Conservation (phyloP, 1,139 yeast genomes). For the Taphrina wiesneri region DNA sequence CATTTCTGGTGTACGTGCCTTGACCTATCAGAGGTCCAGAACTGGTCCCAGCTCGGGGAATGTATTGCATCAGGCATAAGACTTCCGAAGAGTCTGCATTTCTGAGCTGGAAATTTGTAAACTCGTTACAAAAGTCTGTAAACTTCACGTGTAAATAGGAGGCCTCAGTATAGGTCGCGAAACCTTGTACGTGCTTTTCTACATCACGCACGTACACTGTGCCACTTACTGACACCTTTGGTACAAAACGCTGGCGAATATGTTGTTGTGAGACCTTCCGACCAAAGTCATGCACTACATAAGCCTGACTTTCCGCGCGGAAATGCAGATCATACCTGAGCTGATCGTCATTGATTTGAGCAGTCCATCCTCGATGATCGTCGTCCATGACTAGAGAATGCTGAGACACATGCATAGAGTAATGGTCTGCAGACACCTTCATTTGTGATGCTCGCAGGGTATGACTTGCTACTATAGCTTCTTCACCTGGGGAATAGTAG, state of each 20-base stretch:
- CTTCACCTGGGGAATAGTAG: constrained; percentile 3
- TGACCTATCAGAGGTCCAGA: constrained; percentile 3
- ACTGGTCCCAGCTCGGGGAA: constrained; percentile 20
- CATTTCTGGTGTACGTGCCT: constrained; percentile 11
- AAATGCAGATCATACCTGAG: constrained; percentile 8
- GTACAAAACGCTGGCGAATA: constrained; percentile 9
- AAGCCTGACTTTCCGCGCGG: constrained; percentile 13
- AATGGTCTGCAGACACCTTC: constrained; percentile 19
- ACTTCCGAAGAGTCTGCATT: constrained; percentile 6
- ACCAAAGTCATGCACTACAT: constrained; percentile 13
- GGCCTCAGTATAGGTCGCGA: constrained; percentile 17
- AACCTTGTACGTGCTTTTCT: constrained; percentile 3
- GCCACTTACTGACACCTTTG: constrained; percentile 3
- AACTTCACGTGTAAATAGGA: constrained; percentile 16
- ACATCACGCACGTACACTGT: constrained; percentile 19
- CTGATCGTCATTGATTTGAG: constrained; percentile 12
- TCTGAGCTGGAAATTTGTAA: constrained; percentile 19
- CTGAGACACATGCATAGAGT: constrained; percentile 1
- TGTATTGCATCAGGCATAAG: constrained; percentile 19
- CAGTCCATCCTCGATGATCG: constrained; percentile 23
- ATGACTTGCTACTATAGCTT: constrained; percentile 24
- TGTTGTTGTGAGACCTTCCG: background rate
- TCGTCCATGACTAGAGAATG: constrained; percentile 23
- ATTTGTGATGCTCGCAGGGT: constrained; percentile 25
- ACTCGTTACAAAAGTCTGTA: constrained; percentile 18